Evolutionary conservation across 1,284 basidiomycete species (phyloP), one percentile per base, ranked within the genome.

Genomic region (Cryptococcus sp.): DNA sequence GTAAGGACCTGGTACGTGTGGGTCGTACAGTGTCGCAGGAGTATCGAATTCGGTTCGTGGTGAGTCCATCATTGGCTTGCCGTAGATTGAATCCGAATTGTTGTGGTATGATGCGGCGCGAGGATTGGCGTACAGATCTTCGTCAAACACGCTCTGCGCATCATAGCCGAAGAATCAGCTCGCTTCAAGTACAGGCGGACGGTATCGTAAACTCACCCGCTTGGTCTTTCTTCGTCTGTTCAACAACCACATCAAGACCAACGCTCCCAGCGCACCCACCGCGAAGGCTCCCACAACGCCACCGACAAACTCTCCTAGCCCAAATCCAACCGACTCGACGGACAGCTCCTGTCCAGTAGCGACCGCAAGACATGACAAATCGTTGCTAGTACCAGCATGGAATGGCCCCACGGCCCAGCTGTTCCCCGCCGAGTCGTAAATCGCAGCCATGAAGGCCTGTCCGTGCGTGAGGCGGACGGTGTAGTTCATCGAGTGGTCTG

Each of bases 391-490:
- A 19, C 70, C 70, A 22, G 70, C 57, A 64, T 72, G 68, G 23
- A 68, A 42, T 7, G 70, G 70, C n/a, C 70, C 70, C 20, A 61
- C 55, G 5, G 67, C 68, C 60, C 62, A 72, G 16, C 57, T 61
- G 25, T 66, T 67, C 1, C 68, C 68, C 3, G 54, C 53, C 2
- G 61, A 61, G 31, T 72, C 70, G 48, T 60, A 72, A 7, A 72
- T 53, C 6, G 50, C 61, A 25, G 62, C 57, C 59, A 70, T 66
- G 59, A 72, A 72, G 17, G 70, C 63, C 59, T 68, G 65, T 27
- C 70, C 70, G 56, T 72, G 70, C 6, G 70, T 67, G 8, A 72
- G 56, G 2, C 67, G 59, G 35, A 72, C 53, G 11, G 68, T 72
- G 46, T 72, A 72, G 50, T 70, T 72, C 58, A 72, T 64, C 6